Evolutionary conservation across 805 yeast species (phyloP), one percentile per base, ranked within the genome.

Genomic region (Starmerella floris): DNA sequence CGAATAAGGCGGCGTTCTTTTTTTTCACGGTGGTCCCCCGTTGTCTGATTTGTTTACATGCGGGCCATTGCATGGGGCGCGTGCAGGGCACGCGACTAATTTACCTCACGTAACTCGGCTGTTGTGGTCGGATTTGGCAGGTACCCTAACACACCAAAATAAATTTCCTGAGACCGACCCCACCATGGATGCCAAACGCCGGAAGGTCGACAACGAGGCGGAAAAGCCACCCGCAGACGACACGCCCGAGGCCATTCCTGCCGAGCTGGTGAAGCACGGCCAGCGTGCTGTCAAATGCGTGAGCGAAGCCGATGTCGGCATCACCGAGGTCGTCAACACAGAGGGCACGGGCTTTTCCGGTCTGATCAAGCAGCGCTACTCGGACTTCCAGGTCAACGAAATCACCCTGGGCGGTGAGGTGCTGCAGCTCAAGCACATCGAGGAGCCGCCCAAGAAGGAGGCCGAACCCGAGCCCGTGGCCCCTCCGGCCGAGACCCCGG

Each of bases 301-400:
- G 37, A 70, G 68, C 40, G 95, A 87, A 57, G 30, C 50, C 2
- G 93, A 85, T 58, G 98, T 91, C 9, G 98, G 98, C 5, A 88
- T 91, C 50, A 76, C 83, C 1, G 73, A 74, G 40, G 87, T 65
- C 53, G 62, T 84, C 28, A 73, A 75, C 37, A 58, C 66, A 2
- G 68, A 64, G 4, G 53, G 66, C 22, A 60, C 67, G 9, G 94
- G 95, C 3, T 83, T 91, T 50, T 59, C 60, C 16, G 98, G 97
- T 2, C 69, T 72, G 13, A 67, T 91, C 53, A 91, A 91, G 60
- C 94, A 83, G 56, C 68, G 95, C 25, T 87, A 85, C 62, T 79
- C 94, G 11, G 99, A 91, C 59, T 91, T 91, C 59, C 70, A 83
- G 57, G 99, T 91, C 35, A 83, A 85, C 61, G 99, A 91, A 61